A percentile compares a stretch with the other conserved stretches of the same genome.
These are phyloP conservation scores for Pythium aristosporum DNA, from an alignment of 352 stramenopile genomes.

Conservation along the genomic window DNA sequence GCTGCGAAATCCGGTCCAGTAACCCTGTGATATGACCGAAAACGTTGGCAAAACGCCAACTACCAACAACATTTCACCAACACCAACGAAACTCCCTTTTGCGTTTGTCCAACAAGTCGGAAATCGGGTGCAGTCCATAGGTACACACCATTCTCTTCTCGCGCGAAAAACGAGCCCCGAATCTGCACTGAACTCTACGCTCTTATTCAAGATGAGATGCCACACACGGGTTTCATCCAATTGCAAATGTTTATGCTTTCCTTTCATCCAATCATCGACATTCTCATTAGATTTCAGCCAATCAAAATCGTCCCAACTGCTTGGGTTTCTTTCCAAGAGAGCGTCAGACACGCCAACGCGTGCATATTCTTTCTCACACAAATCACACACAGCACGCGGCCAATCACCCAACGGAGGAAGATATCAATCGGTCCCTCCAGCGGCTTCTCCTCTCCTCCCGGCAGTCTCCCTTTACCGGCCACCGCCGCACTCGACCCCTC, in stretches of 20 bases:
- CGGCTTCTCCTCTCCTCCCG: neutral
- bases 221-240: slow-evolving; percentile 12
- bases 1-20: too few relatives aligned
- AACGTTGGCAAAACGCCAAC: too few relatives aligned
- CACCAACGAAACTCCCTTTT: too few relatives aligned
- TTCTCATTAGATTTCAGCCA: neutral
- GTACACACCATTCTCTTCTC: neutral
- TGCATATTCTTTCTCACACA: neutral
- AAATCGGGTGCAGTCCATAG: neutral
- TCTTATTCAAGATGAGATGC: slow-evolving; percentile 21
- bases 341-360: neutral
- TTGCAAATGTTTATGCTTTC: neutral
- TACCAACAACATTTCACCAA: too few relatives aligned
- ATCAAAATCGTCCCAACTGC: neutral
- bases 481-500: neutral
- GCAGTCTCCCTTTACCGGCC: slow-evolving; percentile 3
- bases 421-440: neutral
- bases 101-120: too few relatives aligned
- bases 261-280: slow-evolving; percentile 13
- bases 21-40: too few relatives aligned
- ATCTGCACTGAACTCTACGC: slow-evolving; percentile 14
- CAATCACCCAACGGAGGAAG: neutral
- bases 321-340: slow-evolving; percentile 6
- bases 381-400: neutral
- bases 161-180: neutral